A percentile compares a stretch with the other conserved stretches of the same genome.
These are phyloP conservation scores for Penicillium sp. DNA, from an alignment of 2,329 filamentous ascomycete species.

Conservation along the genomic window DNA sequence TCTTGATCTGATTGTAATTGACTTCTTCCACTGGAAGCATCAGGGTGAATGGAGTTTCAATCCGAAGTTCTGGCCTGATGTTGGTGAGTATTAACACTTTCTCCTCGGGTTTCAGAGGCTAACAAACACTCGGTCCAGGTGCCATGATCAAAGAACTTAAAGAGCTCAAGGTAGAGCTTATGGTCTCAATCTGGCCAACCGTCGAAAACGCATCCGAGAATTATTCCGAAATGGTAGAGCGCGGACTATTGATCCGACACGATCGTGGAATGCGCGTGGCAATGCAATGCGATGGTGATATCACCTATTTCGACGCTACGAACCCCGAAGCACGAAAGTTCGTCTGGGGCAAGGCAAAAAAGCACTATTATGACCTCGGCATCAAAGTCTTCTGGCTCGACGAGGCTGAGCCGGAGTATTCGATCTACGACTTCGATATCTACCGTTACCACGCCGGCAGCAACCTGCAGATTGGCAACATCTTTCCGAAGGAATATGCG, in stretches of 20 bases:
- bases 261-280: slow-evolving; percentile 60
- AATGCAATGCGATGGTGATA: slow-evolving; percentile 61
- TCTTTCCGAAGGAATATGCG: slow-evolving; percentile 60
- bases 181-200: slow-evolving; percentile 70
- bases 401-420: slow-evolving; percentile 67
- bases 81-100: slow-evolving; percentile 38
- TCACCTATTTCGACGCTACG: slow-evolving; percentile 63
- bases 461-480: slow-evolving; percentile 59
- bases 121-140: slow-evolving; percentile 33
- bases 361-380: slow-evolving; percentile 63
- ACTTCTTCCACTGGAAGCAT: slow-evolving; percentile 67
- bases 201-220: slow-evolving; percentile 61
- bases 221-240: slow-evolving; percentile 61
- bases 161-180: slow-evolving; percentile 60
- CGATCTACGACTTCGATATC: slow-evolving; percentile 65
- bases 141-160: slow-evolving; percentile 64
- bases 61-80: slow-evolving; percentile 63
- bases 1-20: slow-evolving; percentile 64
- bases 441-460: slow-evolving; percentile 61
- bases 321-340: slow-evolving; percentile 60
- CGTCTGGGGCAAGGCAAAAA: slow-evolving; percentile 59
- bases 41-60: slow-evolving; percentile 71
- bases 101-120: not conserved
- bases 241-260: slow-evolving; percentile 59
- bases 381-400: slow-evolving; percentile 68